Evolutionary conservation across 345 rosid species (phyloP).

Genomic region (Eucalyptus erythrocorys): DNA sequence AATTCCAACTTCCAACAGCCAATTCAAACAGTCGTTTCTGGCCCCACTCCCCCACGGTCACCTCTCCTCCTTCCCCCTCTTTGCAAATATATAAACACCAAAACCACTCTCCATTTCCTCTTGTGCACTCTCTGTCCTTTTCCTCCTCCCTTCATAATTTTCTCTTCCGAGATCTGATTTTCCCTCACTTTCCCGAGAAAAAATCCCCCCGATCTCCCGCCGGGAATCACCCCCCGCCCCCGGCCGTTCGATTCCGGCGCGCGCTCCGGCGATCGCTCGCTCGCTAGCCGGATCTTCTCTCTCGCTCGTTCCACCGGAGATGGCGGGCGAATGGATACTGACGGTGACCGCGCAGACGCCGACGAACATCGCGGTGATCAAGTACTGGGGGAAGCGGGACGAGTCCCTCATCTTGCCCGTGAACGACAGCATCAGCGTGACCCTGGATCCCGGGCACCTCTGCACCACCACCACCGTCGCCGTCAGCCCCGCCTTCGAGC

Average conservation of each 20-base stretch:
- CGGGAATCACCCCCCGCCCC: not conserved
- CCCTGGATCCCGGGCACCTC: conserved; percentile 87
- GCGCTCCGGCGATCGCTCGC: not conserved
- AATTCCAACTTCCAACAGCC: not conserved
- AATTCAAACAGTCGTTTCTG: not conserved
- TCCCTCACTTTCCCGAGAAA: not conserved
- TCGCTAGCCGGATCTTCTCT: not conserved
- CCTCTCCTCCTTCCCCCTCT: not conserved
- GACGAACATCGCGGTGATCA: conserved; percentile 91
- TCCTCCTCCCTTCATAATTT: not conserved
- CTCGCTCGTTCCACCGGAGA: not conserved
- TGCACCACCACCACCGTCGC: conserved; percentile 95
- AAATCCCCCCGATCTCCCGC: not conserved
- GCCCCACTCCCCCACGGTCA: not conserved
- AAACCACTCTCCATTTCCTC: not conserved
- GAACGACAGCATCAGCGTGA: conserved; percentile 93
- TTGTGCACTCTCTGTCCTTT: not conserved
- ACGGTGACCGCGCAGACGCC: conserved; percentile 90
- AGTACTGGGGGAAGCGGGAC: conserved; percentile 97
- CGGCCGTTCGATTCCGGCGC: not conserved
- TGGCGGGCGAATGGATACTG: conserved; percentile 68
- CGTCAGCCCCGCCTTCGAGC: conserved; percentile 69
- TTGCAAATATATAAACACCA: not conserved
- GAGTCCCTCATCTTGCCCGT: conserved; percentile 83
- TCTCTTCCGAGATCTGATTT: not conserved